Conservation (phyloP, 768 basidiomycete species). For the Lentinula guzmanii region DNA sequence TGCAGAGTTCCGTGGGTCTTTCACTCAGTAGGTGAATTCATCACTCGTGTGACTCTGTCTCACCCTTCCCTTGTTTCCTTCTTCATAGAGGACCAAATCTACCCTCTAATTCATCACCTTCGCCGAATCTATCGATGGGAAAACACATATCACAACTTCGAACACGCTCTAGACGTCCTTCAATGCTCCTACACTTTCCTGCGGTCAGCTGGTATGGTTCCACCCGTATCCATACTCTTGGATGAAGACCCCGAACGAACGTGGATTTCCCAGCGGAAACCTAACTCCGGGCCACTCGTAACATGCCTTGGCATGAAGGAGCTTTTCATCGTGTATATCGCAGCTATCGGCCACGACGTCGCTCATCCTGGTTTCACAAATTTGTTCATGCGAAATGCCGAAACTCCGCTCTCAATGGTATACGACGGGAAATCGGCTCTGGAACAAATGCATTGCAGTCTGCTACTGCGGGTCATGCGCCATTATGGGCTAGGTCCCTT, state of each 20-base stretch:
- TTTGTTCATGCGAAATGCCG: conserved; percentile 94
- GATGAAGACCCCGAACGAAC: conserved; percentile 35
- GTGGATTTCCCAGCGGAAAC: conserved; percentile 30
- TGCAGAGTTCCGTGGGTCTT: conserved; percentile 52
- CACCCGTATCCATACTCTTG: conserved; percentile 64
- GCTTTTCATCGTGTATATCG: conserved; percentile 79
- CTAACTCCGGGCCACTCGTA: conserved; percentile 31
- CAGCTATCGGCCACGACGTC: conserved; percentile 96
- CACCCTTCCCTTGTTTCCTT: conserved; percentile 12
- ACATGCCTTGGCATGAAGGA: conserved; percentile 58
- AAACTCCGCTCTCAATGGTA: conserved; percentile 79
- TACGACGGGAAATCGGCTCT: conserved; percentile 88
- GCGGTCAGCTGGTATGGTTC: conserved; percentile 71
- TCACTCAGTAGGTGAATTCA: conserved; percentile 42
- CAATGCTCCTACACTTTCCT: conserved; percentile 90
- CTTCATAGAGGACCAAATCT: conserved; percentile 57
- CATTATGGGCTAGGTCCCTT: conserved; percentile 69
- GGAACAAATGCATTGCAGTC: conserved; percentile 86
- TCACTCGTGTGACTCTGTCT: conserved; percentile 11
- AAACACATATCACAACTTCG: conserved; percentile 97
- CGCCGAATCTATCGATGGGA: conserved; percentile 84
- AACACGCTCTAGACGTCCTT: conserved; percentile 93
- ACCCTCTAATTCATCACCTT: conserved; percentile 79
- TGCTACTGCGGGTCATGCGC: conserved; percentile 76
- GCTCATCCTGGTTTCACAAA: conserved; percentile 96